Percentiles rank a stretch among this genome's conserved stretches.
Evolutionary conservation across 768 basidiomycete genomes (phyloP).

Genomic region (Lentinus brumalis): DNA sequence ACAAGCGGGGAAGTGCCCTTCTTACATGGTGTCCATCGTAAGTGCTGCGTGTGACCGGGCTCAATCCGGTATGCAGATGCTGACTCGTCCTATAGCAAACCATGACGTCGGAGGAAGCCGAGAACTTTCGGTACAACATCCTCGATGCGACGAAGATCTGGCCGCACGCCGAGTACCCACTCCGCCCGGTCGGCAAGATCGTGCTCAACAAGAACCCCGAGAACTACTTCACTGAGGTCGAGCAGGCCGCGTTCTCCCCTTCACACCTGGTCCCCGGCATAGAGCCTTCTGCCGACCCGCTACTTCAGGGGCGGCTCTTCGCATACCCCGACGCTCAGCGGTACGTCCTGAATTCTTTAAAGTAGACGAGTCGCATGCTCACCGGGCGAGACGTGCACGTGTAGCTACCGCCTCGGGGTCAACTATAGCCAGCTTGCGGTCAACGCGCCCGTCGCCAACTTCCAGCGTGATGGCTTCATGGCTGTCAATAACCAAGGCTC

Average conservation of each 20-base stretch:
- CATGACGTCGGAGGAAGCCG: constrained; percentile 91
- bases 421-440: constrained; percentile 90
- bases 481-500: constrained; percentile 77
- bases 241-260: constrained; percentile 92
- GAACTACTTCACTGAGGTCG: constrained; percentile 95
- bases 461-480: constrained; percentile 84
- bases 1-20: constrained; percentile 76
- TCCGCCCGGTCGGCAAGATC: constrained; percentile 85
- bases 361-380: too few species aligned
- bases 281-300: constrained; percentile 89
- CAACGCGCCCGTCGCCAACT: constrained; percentile 84
- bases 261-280: constrained; percentile 87
- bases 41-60: too few species aligned
- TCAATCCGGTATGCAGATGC: too few species aligned
- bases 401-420: constrained; percentile 65
- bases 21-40: constrained; percentile 81
- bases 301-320: constrained; percentile 93
- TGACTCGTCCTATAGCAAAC: constrained; percentile 54
- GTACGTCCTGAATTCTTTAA: too few species aligned
- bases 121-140: constrained; percentile 87
- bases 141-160: constrained; percentile 92
- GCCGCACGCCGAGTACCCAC: constrained; percentile 84
- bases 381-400: too few species aligned
- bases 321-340: constrained; percentile 86
- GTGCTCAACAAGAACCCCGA: constrained; percentile 76